Conservation (phyloP, 2,329 filamentous ascomycete species). For the Penicillium janthinellum region DNA sequence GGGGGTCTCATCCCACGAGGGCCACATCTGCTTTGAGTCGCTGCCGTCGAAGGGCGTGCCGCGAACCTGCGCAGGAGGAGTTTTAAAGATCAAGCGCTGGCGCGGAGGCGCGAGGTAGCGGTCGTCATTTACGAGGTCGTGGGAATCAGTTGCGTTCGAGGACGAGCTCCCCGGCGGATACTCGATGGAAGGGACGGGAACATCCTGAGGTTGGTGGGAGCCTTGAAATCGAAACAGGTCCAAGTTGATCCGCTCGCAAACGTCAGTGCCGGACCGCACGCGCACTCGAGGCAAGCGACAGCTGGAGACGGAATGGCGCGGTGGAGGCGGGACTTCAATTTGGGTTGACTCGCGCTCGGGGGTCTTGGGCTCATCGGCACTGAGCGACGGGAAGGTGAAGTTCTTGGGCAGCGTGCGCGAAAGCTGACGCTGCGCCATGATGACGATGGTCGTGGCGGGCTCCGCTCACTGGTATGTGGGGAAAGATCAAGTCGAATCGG, state of each 20-base stretch:
- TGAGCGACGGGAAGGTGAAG: constrained; percentile 45
- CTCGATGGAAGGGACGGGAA: constrained; percentile 49
- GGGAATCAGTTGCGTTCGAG: constrained; percentile 28
- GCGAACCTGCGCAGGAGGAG: constrained; percentile 50
- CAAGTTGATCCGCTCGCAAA: constrained; percentile 40
- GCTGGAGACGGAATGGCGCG: constrained; percentile 46
- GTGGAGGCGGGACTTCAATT: constrained; percentile 47
- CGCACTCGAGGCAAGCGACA: constrained; percentile 45
- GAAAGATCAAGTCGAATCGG: not conserved
- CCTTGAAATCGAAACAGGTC: constrained; percentile 36
- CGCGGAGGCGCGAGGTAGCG: constrained; percentile 44
- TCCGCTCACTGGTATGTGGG: constrained; percentile 11
- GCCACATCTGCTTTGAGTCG: constrained; percentile 33
- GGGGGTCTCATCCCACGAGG: constrained; percentile 33
- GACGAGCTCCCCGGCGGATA: constrained; percentile 34
- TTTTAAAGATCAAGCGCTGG: constrained; percentile 43
- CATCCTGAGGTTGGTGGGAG: constrained; percentile 36
- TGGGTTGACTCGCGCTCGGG: constrained; percentile 45
- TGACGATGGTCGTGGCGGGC: constrained; percentile 11
- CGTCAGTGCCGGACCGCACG: constrained; percentile 41
- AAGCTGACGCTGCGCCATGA: constrained; percentile 45
- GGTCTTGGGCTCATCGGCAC: constrained; percentile 43
- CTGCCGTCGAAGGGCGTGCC: constrained; percentile 36
- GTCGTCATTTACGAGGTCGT: constrained; percentile 34
- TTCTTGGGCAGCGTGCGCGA: constrained; percentile 52